Conservation (phyloP, 352 stramenopile genomes). For the Pythium pyrilobum region DNA sequence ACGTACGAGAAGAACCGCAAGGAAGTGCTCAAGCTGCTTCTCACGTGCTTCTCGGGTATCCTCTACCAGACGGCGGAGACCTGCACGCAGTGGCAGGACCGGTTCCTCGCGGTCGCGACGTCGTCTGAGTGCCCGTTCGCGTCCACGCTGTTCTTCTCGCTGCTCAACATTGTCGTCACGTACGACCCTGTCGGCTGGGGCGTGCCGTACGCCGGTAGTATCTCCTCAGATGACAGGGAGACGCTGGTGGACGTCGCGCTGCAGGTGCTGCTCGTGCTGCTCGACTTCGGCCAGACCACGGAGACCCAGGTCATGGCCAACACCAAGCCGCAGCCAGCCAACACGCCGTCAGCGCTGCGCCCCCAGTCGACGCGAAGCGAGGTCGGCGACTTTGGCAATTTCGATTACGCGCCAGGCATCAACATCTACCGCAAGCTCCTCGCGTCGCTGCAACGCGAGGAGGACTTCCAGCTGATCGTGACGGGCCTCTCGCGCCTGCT, state of each 20-base stretch:
- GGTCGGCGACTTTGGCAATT: conserved; percentile 27
- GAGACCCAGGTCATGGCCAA: conserved; percentile 36
- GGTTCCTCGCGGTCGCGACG: conserved; percentile 90
- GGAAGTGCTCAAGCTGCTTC: conserved; percentile 93
- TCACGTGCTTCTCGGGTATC: conserved; percentile 94
- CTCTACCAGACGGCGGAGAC: conserved; percentile 92
- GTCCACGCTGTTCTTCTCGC: conserved; percentile 93
- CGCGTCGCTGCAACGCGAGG: conserved; percentile 56
- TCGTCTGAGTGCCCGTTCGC: conserved; percentile 90
- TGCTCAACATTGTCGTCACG: conserved; percentile 93
- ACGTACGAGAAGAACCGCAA: conserved; percentile 93
- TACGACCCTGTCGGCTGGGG: conserved; percentile 92
- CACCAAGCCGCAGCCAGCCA: conserved; percentile 44
- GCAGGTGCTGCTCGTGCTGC: conserved; percentile 92
- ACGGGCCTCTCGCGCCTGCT: conserved; percentile 94
- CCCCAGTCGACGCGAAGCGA: conserved; percentile 32
- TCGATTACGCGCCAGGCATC: conserved; percentile 10
- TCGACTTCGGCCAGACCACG: conserved; percentile 89
- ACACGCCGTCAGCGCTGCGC: conserved; percentile 27
- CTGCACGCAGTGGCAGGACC: conserved; percentile 89
- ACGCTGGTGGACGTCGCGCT: conserved; percentile 89
- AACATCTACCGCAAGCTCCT: conserved; percentile 75
- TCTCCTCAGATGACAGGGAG: conserved; percentile 87
- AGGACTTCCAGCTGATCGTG: conserved; percentile 93
- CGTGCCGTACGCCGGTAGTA: conserved; percentile 87